Evolutionary conservation across 2,329 filamentous ascomycete species (phyloP).

Genomic region (Rhinocladiella mackenziei): DNA sequence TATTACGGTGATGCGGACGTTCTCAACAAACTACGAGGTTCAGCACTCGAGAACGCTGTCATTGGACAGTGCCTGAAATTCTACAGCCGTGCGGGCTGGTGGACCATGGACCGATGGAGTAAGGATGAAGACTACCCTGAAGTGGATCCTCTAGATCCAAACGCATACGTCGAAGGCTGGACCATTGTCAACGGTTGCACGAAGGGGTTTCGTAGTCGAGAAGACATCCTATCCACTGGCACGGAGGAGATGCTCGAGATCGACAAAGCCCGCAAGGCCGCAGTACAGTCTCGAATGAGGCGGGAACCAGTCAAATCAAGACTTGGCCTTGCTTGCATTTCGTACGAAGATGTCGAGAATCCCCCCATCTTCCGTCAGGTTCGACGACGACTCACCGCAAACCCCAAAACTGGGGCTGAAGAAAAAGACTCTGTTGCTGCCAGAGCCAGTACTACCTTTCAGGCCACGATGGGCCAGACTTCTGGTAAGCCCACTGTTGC

Average conservation of each 20-base stretch:
- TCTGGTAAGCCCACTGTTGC: no score
- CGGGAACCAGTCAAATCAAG: constrained; percentile 6
- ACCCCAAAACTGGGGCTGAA: background rate
- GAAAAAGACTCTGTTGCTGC: no score
- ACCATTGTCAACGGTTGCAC: constrained; percentile 18
- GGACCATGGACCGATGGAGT: constrained; percentile 8
- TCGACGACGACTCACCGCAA: background rate
- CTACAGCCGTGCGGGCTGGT: constrained; percentile 11
- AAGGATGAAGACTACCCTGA: constrained; percentile 8
- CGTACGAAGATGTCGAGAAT: constrained; percentile 4
- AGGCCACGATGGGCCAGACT: no score
- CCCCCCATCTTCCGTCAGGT: background rate
- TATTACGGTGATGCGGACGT: constrained; percentile 12
- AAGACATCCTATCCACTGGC: constrained; percentile 9
- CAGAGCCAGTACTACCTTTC: no score
- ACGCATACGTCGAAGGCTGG: background rate
- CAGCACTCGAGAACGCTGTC: constrained; percentile 15
- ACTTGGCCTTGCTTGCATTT: constrained; percentile 6
- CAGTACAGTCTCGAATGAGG: constrained; percentile 7
- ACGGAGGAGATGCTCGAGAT: constrained; percentile 9
- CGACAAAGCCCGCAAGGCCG: constrained; percentile 11
- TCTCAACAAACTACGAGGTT: constrained; percentile 8
- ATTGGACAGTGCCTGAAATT: constrained; percentile 14
- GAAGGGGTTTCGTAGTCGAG: constrained; percentile 6
- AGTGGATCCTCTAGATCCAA: constrained; percentile 5